Percentiles rank a stretch among this genome's conserved stretches.
Evolutionary conservation across 2,329 filamentous ascomycete species (phyloP).

Genomic region (Hypoxylon sp.): DNA sequence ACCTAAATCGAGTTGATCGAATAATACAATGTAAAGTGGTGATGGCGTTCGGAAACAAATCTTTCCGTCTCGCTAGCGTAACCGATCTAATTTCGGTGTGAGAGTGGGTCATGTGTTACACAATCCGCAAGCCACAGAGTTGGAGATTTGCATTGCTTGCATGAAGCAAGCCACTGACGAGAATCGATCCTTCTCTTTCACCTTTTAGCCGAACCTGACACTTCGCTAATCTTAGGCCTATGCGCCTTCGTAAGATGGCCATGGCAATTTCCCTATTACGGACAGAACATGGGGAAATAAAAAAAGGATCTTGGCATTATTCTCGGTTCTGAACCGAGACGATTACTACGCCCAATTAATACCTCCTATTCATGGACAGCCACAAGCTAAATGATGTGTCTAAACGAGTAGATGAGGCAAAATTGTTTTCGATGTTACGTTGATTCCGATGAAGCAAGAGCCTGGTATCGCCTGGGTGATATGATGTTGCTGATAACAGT

Average conservation of each 20-base stretch:
- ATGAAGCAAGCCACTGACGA: slow-evolving; percentile 1
- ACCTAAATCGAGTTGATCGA: too few relatives aligned
- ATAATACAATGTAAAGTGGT: too few relatives aligned
- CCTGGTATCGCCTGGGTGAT: too few relatives aligned
- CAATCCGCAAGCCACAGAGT: slow-evolving; percentile 9
- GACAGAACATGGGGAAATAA: slow-evolving; percentile 11
- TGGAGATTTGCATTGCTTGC: slow-evolving; percentile 26
- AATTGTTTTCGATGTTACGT: too few relatives aligned
- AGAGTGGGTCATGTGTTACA: slow-evolving; percentile 1
- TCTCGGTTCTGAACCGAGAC: not conserved
- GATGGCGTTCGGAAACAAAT: slow-evolving; percentile 24
- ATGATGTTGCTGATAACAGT: too few relatives aligned
- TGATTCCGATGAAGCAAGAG: too few relatives aligned
- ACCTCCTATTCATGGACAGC: too few relatives aligned
- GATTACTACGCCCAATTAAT: too few relatives aligned
- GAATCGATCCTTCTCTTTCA: too few relatives aligned
- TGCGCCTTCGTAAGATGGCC: not conserved
- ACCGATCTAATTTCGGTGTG: slow-evolving; percentile 12
- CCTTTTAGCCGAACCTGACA: too few relatives aligned
- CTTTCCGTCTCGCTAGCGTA: slow-evolving; percentile 25
- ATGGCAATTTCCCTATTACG: not conserved
- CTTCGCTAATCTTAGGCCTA: not conserved
- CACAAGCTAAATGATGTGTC: too few relatives aligned
- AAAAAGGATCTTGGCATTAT: slow-evolving; percentile 14
- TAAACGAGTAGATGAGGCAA: too few relatives aligned